These are phyloP conservation scores for Kwoniella sp. DNA, from an alignment of 768 basidiomycete species.

Conservation along the genomic window DNA sequence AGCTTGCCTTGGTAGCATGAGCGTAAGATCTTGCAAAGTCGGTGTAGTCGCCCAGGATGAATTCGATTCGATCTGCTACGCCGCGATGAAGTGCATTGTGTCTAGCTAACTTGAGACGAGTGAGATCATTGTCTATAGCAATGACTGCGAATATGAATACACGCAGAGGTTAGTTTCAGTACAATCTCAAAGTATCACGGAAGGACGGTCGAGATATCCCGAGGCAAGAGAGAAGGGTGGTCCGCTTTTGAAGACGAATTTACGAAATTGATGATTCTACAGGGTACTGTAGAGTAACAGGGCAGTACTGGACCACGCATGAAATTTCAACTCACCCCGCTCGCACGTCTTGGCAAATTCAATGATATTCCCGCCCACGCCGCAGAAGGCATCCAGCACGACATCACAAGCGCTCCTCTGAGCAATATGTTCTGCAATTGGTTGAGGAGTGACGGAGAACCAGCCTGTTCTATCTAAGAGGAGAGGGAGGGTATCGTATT, in stretches of 20 bases:
- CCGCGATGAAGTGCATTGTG: constrained; percentile 95
- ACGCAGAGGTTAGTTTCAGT: background rate
- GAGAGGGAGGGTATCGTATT: constrained; percentile 74
- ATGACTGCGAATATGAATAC: constrained; percentile 73
- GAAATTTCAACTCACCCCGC: constrained; percentile 65
- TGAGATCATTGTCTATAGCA: constrained; percentile 82
- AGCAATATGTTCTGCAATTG: constrained; percentile 88
- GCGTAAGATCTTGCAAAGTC: constrained; percentile 67
- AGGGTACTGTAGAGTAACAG: too few relatives aligned
- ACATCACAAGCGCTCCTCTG: constrained; percentile 67
- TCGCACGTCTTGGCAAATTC: constrained; percentile 96
- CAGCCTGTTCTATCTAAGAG: constrained; percentile 94
- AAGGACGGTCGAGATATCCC: too few relatives aligned
- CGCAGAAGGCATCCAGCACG: constrained; percentile 81
- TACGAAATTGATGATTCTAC: too few relatives aligned
- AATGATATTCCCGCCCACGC: constrained; percentile 96
- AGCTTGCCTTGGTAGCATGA: constrained; percentile 5
- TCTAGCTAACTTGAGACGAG: constrained; percentile 81
- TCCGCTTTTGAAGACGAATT: too few relatives aligned
- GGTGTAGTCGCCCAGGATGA: constrained; percentile 82
- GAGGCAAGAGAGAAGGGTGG: too few relatives aligned
- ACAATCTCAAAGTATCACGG: too few relatives aligned
- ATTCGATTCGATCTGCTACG: constrained; percentile 92
- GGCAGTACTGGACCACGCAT: too few relatives aligned
- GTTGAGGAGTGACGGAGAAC: constrained; percentile 95